These are phyloP conservation scores for Conoideocrella luteorostrata DNA, from an alignment of 2,329 filamentous ascomycete species.

Conservation along the genomic window DNA sequence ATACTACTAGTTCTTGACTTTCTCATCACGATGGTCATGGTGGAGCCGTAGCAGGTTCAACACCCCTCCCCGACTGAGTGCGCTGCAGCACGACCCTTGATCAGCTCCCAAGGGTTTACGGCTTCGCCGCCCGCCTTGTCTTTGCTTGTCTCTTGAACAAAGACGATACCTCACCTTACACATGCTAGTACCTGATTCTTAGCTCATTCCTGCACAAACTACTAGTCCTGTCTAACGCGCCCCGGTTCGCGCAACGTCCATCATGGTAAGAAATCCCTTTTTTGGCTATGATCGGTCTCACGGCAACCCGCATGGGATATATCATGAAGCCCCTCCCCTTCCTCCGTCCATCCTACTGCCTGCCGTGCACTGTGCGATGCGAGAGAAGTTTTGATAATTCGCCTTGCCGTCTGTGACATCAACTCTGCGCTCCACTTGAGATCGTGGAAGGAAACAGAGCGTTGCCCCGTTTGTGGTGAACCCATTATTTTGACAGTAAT, in stretches of 20 bases:
- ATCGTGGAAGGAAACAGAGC: too few species aligned
- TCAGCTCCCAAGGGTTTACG: conserved; percentile 10
- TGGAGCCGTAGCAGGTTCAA: conserved; percentile 29
- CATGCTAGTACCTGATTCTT: conserved; percentile 30
- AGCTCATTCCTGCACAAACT: conserved; percentile 24
- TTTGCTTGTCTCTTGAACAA: conserved; percentile 27
- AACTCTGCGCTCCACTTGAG: too few species aligned
- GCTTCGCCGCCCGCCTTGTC: conserved; percentile 18
- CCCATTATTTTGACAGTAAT: not conserved
- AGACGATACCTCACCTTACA: conserved; percentile 28
- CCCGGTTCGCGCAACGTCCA: conserved; percentile 32
- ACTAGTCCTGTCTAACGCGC: conserved; percentile 27
- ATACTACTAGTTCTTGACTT: conserved; percentile 9
- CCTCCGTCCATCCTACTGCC: conserved; percentile 19
- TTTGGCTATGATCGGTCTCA: conserved; percentile 23
- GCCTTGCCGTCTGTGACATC: conserved; percentile 17
- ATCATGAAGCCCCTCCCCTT: conserved; percentile 31
- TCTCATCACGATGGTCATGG: conserved; percentile 26
- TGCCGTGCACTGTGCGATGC: not conserved
- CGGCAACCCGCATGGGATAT: conserved; percentile 41
- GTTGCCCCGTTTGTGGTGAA: conserved; percentile 1
- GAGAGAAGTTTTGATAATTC: conserved; percentile 11
- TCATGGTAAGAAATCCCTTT: conserved; percentile 42
- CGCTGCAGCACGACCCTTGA: conserved; percentile 14
- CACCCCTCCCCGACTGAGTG: conserved; percentile 19